Base-by-base conservation (phyloP, 1,284 basidiomycete genomes). In the Macrocystidia cucumis region DNA sequence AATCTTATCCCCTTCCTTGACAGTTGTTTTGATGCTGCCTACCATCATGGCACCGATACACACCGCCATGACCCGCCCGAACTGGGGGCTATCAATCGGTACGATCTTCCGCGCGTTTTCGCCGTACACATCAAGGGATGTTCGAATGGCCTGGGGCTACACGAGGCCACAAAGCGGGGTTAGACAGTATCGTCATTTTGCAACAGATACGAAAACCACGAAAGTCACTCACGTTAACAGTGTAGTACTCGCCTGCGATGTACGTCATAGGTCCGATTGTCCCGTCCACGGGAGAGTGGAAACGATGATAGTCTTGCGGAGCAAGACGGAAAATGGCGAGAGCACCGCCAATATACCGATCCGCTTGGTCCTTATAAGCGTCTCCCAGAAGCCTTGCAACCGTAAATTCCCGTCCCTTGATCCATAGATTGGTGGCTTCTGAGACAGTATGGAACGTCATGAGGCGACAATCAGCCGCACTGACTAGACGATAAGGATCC, bases 31-130 rank as follows among this genome's bases (percentile, higher is more conserved):
- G 49, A 93, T 96, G 38, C 77, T 87, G 5, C 91, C 90, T 2
- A 93, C 91, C 90, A 92, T 92, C 90, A 93, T 92, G 1, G 90
- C 90, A 9, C 89, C 90, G 5, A 93, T 68, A 52, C 87, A 93
- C 5, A 92, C 87, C 2, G 79, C 81, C 78, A 92, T 88, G 20
- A 95, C 88, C 1, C 80, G 72, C 2, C 92, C 91, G 52, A 95
- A 95, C 35, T 82, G 74, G 0, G 80, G 77, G 42, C 78, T 90
- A 43, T 93, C 79, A 35, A 95, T 91, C 0, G 87, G 85, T 1
- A 93, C 84, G 30, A 96, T 79, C 66, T 90, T 90, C 21, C 92
- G 69, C 3, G 71, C 84, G 48, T 98, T 98, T 59, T 97, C 93
- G 17, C 91, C 91, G 46, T 93, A 98, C 3, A 98, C 90, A 48